phyloP scores from a whole-genome alignment of 164 flowering plant species.

The Aristolochia fimbriata region DNA sequence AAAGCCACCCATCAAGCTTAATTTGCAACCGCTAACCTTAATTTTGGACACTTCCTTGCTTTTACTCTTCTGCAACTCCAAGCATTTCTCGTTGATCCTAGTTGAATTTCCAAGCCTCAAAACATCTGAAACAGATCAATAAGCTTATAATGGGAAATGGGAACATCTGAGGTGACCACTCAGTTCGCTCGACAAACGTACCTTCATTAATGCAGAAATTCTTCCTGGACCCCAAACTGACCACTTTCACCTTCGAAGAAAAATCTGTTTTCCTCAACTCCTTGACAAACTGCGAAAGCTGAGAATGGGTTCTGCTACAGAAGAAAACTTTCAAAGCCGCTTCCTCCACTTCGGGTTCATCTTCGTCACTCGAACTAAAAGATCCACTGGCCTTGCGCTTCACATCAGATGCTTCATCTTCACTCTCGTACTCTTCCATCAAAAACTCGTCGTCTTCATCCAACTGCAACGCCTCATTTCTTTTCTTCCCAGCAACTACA shows the following conservation, averaged over 20 bases:
- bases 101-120: slow-evolving; percentile 50
- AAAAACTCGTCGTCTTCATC: slow-evolving; percentile 58
- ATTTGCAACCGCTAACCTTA: slow-evolving; percentile 32
- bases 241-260: slow-evolving; percentile 46
- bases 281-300: slow-evolving; percentile 85
- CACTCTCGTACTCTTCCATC: slow-evolving; percentile 87
- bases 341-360: slow-evolving; percentile 25
- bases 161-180: neutral
- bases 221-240: slow-evolving; percentile 82
- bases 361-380: slow-evolving; percentile 53
- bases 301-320: slow-evolving; percentile 95
- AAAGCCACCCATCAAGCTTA: neutral
- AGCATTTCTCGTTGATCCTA: slow-evolving; percentile 73
- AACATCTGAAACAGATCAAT: slow-evolving; percentile 39
- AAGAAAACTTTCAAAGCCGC: slow-evolving; percentile 65
- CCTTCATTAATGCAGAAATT: slow-evolving; percentile 89
- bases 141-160: neutral
- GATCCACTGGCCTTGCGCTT: slow-evolving; percentile 47
- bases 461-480: slow-evolving; percentile 19
- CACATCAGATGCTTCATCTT: slow-evolving; percentile 32
- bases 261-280: slow-evolving; percentile 77
- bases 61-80: slow-evolving; percentile 81
- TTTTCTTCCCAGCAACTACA: slow-evolving; percentile 13
- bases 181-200: slow-evolving; percentile 8
- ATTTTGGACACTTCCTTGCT: slow-evolving; percentile 42